Conservation (phyloP, 257 asterid genomes). For the Capsicum baccatum region DNA sequence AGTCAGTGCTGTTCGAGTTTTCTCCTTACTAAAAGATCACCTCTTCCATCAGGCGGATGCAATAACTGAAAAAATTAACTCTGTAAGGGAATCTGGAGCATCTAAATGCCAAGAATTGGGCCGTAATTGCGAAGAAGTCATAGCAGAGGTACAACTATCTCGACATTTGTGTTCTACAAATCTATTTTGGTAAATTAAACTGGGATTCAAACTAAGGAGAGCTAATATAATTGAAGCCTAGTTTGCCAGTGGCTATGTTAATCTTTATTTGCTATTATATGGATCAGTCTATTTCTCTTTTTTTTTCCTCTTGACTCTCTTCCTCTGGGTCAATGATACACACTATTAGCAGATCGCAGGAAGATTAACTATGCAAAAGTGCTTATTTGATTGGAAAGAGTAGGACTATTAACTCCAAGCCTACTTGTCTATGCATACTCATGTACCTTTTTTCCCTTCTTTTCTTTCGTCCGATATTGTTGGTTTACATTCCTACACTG, state of each 20-base stretch:
- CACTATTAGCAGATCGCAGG: not conserved
- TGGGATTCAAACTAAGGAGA: not conserved
- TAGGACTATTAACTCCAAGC: not conserved
- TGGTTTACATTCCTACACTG: conserved; percentile 7
- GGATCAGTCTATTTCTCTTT: not conserved
- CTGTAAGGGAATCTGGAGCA: conserved; percentile 61
- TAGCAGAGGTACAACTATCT: conserved; percentile 52
- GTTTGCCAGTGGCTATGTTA: not conserved
- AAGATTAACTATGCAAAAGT: conserved; percentile 3
- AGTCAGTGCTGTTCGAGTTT: not conserved
- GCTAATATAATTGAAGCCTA: not conserved
- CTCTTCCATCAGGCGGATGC: conserved; percentile 55
- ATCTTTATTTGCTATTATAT: not conserved
- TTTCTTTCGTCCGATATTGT: not conserved
- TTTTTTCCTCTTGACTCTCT: conserved; percentile 14
- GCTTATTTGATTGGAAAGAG: not conserved
- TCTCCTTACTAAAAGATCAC: conserved; percentile 26
- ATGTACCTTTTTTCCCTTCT: not conserved
- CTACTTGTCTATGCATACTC: not conserved
- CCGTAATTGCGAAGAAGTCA: conserved; percentile 65
- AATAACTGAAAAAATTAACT: conserved; percentile 45
- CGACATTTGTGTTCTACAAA: not conserved
- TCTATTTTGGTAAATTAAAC: not conserved
- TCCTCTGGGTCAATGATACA: not conserved
- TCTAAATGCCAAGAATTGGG: conserved; percentile 56